These are phyloP conservation scores for Botrytis galanthina DNA, from an alignment of 2,329 filamentous ascomycete species.

Conservation along the genomic window DNA sequence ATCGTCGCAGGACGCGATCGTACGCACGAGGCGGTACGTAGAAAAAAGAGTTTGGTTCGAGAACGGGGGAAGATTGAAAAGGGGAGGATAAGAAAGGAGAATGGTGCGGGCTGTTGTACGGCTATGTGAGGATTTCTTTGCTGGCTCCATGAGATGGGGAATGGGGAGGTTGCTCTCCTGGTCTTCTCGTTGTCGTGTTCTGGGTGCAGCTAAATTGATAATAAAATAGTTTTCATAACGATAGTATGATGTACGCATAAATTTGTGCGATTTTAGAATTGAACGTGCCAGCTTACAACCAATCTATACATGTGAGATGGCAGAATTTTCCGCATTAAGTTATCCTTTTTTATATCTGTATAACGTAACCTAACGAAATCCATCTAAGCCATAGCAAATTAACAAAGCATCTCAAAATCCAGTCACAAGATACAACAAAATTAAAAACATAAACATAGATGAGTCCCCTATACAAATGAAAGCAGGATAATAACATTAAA, in stretches of 20 bases:
- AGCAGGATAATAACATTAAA: background rate
- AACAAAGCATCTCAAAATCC: background rate
- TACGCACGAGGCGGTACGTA: background rate
- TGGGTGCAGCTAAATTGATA: background rate
- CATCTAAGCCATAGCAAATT: too few relatives aligned
- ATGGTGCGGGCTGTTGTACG: background rate
- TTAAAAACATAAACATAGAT: background rate
- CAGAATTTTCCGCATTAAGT: accelerated
- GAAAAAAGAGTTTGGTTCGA: background rate
- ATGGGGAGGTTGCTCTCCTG: background rate
- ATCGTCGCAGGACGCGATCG: background rate
- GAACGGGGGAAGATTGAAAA: background rate
- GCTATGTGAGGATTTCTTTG: background rate
- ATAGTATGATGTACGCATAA: background rate
- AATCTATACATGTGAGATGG: background rate
- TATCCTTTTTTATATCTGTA: too few relatives aligned
- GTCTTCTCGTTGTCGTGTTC: accelerated
- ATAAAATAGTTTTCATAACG: background rate
- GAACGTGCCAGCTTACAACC: accelerated
- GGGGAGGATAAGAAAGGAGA: background rate
- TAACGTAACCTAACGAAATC: too few relatives aligned
- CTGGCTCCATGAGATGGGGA: background rate
- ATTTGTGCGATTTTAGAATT: background rate
- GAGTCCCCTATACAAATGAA: background rate
- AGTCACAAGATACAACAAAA: background rate